Percentiles rank a stretch among this genome's conserved stretches.
These are phyloP conservation scores for Penicillium brasilianum DNA, from an alignment of 2,329 filamentous ascomycete genomes.

Conservation along the genomic window DNA sequence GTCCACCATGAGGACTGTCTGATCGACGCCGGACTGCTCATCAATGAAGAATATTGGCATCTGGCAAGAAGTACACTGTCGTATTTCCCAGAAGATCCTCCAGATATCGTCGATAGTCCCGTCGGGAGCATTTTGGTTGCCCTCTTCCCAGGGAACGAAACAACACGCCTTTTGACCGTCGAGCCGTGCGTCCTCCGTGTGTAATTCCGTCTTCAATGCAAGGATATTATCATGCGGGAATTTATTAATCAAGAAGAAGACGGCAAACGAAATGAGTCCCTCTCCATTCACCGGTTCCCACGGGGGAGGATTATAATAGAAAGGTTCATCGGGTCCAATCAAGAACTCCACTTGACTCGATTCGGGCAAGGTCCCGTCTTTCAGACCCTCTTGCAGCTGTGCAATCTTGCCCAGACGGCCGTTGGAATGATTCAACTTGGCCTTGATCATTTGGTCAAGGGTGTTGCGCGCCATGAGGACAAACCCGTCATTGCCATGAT, in stretches of 20 bases:
- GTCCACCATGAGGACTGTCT: constrained; percentile 11
- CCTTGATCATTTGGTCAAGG: background rate
- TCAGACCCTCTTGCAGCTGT: background rate
- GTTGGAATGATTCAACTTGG: background rate
- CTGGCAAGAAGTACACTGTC: constrained; percentile 1
- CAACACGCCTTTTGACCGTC: constrained; percentile 11
- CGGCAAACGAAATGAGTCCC: background rate
- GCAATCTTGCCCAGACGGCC: background rate
- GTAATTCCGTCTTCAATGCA: constrained; percentile 8
- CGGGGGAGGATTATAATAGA: constrained; percentile 12
- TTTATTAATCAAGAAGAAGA: constrained; percentile 20
- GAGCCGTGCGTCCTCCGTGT: background rate
- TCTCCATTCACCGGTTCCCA: constrained; percentile 7
- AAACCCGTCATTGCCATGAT: constrained; percentile 4
- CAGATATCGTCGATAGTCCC: constrained; percentile 17
- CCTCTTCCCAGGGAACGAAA: constrained; percentile 14
- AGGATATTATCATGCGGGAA: constrained; percentile 6
- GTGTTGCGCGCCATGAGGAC: background rate
- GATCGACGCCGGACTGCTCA: constrained; percentile 16
- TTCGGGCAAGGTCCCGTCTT: background rate
- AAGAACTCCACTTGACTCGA: background rate
- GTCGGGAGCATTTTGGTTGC: constrained; percentile 6
- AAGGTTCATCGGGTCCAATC: constrained; percentile 10
- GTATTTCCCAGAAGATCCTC: constrained; percentile 10
- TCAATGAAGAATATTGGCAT: constrained; percentile 13